Percentiles rank a stretch among this genome's conserved stretches.
phyloP scores from a whole-genome alignment of 768 basidiomycete genomes.

The Termitomyces eurrhizus region DNA sequence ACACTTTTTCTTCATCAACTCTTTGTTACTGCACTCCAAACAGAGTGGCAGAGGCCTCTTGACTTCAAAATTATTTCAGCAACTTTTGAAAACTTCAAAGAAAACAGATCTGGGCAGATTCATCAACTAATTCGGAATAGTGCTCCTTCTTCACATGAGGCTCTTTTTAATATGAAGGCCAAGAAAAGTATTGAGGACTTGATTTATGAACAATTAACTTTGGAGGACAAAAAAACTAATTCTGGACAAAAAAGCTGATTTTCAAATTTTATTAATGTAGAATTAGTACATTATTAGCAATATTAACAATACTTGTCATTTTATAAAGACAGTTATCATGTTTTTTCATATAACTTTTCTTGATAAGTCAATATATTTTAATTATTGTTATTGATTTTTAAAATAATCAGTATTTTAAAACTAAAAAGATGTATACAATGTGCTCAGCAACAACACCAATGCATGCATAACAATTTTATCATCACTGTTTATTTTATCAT shows the following conservation, averaged over 20 bases:
- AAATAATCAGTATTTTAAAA: no score
- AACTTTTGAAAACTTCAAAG: not conserved
- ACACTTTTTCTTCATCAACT: slow-evolving; percentile 1
- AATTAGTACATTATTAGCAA: no score
- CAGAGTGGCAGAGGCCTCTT: not conserved
- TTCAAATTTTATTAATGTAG: no score
- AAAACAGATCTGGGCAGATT: not conserved
- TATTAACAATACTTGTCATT: no score
- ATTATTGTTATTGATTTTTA: no score
- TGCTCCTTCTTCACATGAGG: slow-evolving; percentile 3
- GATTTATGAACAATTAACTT: not conserved
- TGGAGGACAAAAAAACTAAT: not conserved
- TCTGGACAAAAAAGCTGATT: not conserved
- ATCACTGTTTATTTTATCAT: no score
- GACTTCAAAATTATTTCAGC: not conserved
- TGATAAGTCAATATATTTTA: no score
- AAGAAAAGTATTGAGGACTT: not conserved
- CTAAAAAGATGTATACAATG: no score
- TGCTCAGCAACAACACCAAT: not conserved
- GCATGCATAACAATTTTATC: no score
- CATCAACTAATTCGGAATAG: not conserved
- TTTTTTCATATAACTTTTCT: no score
- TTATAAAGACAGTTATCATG: no score
- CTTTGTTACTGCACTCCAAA: not conserved
- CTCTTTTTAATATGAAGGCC: not conserved